Conservation (phyloP, 805 yeast genomes). For the Candida silvicultrix region DNA sequence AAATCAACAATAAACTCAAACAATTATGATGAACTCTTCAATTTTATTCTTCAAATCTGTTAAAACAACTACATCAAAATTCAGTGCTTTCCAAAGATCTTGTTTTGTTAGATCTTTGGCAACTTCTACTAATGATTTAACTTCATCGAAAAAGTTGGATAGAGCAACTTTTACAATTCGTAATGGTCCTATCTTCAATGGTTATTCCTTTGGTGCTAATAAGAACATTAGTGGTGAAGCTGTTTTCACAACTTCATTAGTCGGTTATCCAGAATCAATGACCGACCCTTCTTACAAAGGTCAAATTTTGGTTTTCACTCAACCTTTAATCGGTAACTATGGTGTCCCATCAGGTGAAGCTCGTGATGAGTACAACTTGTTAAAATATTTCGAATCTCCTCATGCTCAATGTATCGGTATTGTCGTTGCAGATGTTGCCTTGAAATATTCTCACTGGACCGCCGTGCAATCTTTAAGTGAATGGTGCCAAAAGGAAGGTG, state of each 20-base stretch:
- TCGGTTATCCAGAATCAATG: conserved; percentile 98
- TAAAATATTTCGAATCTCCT: conserved; percentile 90
- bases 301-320: conserved; percentile 94
- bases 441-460: conserved; percentile 98
- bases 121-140: conserved; percentile 17
- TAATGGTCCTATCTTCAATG: conserved; percentile 90
- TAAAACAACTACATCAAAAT: conserved; percentile 14
- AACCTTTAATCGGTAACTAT: conserved; percentile 95
- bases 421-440: conserved; percentile 92
- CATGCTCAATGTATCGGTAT: conserved; percentile 91
- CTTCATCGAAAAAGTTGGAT: conserved; percentile 34
- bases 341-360: conserved; percentile 89
- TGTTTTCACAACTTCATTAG: conserved; percentile 95
- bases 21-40: conserved; percentile 10
- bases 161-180: conserved; percentile 88
- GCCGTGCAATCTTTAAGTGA: conserved; percentile 93
- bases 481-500: conserved; percentile 96
- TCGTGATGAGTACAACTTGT: conserved; percentile 77
- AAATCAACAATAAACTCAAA: conserved; percentile 28
- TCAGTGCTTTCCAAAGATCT: conserved; percentile 21
- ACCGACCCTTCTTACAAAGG: conserved; percentile 98
- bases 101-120: conserved; percentile 20
- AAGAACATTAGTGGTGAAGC: conserved; percentile 94
- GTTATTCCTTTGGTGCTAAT: conserved; percentile 94
- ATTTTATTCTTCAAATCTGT: conserved; percentile 21